Conservation (phyloP, 495 filamentous ascomycete species). For the Annulohypoxylon nitens region DNA sequence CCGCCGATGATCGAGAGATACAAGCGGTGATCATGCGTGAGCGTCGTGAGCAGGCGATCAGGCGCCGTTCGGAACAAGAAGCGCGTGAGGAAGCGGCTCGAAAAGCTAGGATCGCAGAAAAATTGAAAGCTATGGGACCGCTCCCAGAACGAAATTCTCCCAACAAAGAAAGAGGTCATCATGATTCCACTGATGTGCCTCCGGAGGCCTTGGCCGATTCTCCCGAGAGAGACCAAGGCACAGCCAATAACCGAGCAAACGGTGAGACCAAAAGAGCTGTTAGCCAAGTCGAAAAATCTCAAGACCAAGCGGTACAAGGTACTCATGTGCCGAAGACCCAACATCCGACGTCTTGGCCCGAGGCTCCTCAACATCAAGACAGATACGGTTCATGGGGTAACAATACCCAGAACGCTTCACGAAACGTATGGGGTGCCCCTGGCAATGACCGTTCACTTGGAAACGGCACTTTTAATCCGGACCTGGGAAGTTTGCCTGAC, state of each 20-base stretch:
- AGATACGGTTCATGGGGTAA: conserved; percentile 53
- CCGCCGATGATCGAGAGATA: conserved; percentile 69
- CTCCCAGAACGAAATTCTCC: conserved; percentile 71
- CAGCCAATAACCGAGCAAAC: conserved; percentile 15
- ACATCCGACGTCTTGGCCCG: conserved; percentile 37
- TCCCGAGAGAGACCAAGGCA: background rate
- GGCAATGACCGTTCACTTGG: conserved; percentile 77
- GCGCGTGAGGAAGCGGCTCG: conserved; percentile 81
- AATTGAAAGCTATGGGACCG: conserved; percentile 82
- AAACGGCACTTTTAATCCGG: conserved; percentile 82
- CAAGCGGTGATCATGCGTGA: conserved; percentile 92
- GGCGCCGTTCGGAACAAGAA: conserved; percentile 84
- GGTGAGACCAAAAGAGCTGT: conserved; percentile 28
- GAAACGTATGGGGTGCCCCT: conserved; percentile 82
- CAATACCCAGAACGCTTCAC: conserved; percentile 56
- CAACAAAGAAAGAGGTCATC: conserved; percentile 56
- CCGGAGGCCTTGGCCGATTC: conserved; percentile 6
- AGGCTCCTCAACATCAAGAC: conserved; percentile 50
- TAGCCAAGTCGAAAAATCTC: conserved; percentile 29
- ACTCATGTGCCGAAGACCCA: conserved; percentile 37
- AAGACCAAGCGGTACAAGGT: conserved; percentile 22
- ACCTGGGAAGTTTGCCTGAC: conserved; percentile 61
- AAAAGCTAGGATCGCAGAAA: conserved; percentile 84
- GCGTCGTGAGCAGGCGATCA: conserved; percentile 78
- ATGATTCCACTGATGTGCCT: conserved; percentile 35